Evolutionary conservation across 1,284 basidiomycete species (phyloP).

Genomic region (Anthracocystis walkeri): DNA sequence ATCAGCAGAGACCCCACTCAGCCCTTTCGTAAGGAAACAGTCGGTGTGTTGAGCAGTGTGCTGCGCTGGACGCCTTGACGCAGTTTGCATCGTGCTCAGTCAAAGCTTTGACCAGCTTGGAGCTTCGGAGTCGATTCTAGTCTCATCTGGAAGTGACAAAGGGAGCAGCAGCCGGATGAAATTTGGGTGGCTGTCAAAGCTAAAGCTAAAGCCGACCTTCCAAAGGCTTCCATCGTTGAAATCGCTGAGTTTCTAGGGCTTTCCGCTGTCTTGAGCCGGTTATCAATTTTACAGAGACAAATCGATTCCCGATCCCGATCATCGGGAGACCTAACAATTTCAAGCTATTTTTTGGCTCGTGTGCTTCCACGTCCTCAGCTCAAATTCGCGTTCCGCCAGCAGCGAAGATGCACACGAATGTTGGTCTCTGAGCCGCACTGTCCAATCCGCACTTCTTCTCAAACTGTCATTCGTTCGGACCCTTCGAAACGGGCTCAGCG

Average conservation of each 20-base stretch:
- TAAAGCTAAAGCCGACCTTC: constrained; percentile 11
- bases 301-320: constrained; percentile 6
- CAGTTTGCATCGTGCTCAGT: not conserved
- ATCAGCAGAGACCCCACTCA: not conserved
- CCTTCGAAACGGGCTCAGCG: not conserved
- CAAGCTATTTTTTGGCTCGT: not conserved
- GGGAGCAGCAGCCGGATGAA: not conserved
- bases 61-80: constrained; percentile 1
- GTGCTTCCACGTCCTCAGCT: constrained; percentile 11
- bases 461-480: not conserved
- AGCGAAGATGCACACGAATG: not conserved
- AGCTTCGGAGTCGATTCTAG: constrained; percentile 6
- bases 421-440: constrained; percentile 4
- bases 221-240: constrained; percentile 21
- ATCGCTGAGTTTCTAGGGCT: constrained; percentile 6
- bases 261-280: constrained; percentile 6
- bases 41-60: not conserved
- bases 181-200: not conserved
- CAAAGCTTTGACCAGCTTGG: not conserved
- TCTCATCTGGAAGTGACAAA: constrained; percentile 6
- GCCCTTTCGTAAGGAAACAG: not conserved
- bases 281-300: no score
- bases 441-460: constrained; percentile 1
- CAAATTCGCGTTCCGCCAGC: constrained; percentile 7
- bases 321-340: not conserved